These are phyloP conservation scores for Gypsophila paniculata DNA, from an alignment of 179 eudicot genomes.

Conservation along the genomic window DNA sequence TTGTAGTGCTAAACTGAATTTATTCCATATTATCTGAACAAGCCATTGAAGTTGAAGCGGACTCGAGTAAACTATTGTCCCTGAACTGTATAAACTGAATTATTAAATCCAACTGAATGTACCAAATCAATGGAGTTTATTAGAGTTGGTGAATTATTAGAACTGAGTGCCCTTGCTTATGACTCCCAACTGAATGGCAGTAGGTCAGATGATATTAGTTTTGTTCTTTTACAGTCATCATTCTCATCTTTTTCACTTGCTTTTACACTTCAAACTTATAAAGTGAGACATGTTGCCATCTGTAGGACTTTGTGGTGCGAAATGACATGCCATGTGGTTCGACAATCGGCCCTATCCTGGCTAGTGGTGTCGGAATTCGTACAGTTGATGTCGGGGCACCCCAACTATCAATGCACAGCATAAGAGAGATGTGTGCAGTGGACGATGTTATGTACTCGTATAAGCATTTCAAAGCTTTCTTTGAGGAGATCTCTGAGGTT, in stretches of 20 bases:
- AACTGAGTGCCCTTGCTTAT: too few relatives aligned
- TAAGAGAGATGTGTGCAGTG: slow-evolving; percentile 95
- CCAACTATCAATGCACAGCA: slow-evolving; percentile 96
- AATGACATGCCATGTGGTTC: slow-evolving; percentile 96
- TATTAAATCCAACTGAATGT: too few relatives aligned
- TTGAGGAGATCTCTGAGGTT: slow-evolving; percentile 54
- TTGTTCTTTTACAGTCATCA: neutral
- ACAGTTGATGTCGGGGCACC: slow-evolving; percentile 95
- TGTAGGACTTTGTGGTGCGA: slow-evolving; percentile 90
- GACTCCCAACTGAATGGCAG: too few relatives aligned
- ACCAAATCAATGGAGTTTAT: too few relatives aligned
- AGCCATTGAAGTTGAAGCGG: neutral
- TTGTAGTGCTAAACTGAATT: neutral
- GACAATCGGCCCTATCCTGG: slow-evolving; percentile 93
- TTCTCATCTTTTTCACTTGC: neutral
- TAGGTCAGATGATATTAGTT: neutral
- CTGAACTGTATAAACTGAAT: too few relatives aligned
- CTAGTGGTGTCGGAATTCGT: slow-evolving; percentile 91
- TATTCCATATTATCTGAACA: too few relatives aligned
- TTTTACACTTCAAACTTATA: neutral
- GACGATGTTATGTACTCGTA: slow-evolving; percentile 81
- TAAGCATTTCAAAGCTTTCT: slow-evolving; percentile 81
- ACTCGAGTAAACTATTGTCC: too few relatives aligned
- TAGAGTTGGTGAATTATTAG: too few relatives aligned
- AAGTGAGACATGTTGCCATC: neutral